Conservation (phyloP, 2,329 filamentous ascomycete species). For the Byssochlamys sp. region DNA sequence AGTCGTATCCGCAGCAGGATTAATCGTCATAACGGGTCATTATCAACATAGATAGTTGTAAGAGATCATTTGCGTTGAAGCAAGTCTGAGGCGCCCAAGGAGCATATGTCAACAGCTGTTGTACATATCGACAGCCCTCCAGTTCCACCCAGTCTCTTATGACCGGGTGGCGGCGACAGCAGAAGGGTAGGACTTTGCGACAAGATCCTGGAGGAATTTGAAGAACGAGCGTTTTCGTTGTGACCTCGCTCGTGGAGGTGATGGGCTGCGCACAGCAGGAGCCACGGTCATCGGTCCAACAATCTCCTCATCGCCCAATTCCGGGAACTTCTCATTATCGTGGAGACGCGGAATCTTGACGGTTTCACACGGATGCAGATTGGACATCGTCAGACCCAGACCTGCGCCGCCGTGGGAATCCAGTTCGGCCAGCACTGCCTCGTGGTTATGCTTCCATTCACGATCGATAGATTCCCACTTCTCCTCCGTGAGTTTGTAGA, state of each 20-base stretch:
- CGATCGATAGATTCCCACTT: constrained; percentile 79
- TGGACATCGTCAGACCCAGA: constrained; percentile 30
- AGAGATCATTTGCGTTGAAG: constrained; percentile 22
- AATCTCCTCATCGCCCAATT: constrained; percentile 80
- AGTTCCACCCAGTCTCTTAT: neutral
- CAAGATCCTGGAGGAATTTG: constrained; percentile 35
- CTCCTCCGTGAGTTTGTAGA: constrained; percentile 71
- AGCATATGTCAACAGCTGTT: constrained; percentile 12
- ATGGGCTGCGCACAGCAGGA: constrained; percentile 33
- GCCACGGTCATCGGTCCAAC: constrained; percentile 74
- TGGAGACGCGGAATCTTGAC: constrained; percentile 34
- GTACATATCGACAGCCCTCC: constrained; percentile 11
- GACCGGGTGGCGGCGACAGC: neutral
- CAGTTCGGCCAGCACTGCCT: constrained; percentile 50
- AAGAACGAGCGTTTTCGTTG: constrained; percentile 36
- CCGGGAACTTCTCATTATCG: constrained; percentile 70
- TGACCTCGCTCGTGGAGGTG: constrained; percentile 29
- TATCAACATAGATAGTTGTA: neutral
- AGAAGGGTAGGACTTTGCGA: constrained; percentile 19
- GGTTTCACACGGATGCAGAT: constrained; percentile 42
- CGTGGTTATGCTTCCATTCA: constrained; percentile 62
- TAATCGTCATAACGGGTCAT: constrained; percentile 4
- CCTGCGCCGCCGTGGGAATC: constrained; percentile 24
- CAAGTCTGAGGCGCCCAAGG: constrained; percentile 13
- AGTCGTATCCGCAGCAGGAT: constrained; percentile 25